Conservation (phyloP, 139 green algal genomes). For the Raphidocelis subcapitata region DNA sequence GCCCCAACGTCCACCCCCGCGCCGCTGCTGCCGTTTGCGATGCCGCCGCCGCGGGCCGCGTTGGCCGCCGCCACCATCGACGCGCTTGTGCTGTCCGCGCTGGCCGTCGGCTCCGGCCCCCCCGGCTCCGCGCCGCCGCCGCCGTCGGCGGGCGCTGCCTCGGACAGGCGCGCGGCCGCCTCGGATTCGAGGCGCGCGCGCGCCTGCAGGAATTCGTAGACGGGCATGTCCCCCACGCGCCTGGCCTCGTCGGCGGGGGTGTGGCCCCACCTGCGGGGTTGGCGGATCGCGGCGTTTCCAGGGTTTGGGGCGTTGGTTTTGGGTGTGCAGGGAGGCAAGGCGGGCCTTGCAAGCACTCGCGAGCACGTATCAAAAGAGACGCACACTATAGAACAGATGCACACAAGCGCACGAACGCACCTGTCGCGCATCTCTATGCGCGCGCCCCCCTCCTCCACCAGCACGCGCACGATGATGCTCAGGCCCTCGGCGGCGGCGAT, state of each 20-base stretch:
- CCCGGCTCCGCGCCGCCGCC: no score
- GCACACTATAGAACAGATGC: neutral
- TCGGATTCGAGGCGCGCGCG: neutral
- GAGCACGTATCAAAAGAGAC: neutral
- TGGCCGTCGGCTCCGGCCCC: no score
- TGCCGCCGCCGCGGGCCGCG: neutral
- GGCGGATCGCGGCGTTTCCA: no score
- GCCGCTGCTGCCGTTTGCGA: no score
- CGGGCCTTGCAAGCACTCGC: conserved; percentile 17
- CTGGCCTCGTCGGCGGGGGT: conserved; percentile 48
- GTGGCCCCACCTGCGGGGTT: conserved; percentile 51
- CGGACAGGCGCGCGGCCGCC: neutral
- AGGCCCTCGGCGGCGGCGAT: conserved; percentile 64
- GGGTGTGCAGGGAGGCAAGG: no score
- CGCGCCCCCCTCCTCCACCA: conserved; percentile 37
- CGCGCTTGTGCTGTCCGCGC: no score
- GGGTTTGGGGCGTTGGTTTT: no score
- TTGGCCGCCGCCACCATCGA: neutral
- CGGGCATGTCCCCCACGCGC: conserved; percentile 40
- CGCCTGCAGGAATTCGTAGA: conserved; percentile 30
- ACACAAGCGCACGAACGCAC: neutral
- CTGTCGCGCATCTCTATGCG: neutral
- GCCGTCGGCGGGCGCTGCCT: neutral
- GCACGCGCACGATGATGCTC: conserved; percentile 36
- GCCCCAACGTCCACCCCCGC: no score